Evolutionary conservation across 148 eudicot species (phyloP).

Genomic region (Pharnaceum exiguum): DNA sequence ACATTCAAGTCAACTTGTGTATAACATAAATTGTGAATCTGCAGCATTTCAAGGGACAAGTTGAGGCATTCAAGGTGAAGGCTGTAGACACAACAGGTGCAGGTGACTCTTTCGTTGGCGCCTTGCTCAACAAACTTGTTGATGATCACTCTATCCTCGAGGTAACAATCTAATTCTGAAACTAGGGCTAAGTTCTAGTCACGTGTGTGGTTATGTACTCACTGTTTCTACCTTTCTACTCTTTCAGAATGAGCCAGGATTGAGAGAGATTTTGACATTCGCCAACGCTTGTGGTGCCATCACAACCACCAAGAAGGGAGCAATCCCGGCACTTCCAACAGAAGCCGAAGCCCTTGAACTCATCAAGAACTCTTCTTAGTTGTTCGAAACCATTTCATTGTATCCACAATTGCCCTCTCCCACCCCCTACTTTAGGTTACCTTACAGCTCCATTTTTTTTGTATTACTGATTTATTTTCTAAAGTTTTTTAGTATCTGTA

Average conservation of each 20-base stretch:
- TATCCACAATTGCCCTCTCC: not conserved
- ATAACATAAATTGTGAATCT: conserved; percentile 8
- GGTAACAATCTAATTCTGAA: conserved; percentile 23
- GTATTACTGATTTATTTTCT: no score
- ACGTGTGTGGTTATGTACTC: not conserved
- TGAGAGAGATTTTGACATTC: conserved; percentile 50
- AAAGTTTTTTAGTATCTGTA: no score
- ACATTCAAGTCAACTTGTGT: no score
- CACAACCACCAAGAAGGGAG: conserved; percentile 74
- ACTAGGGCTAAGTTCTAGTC: not conserved
- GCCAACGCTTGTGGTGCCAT: conserved; percentile 81
- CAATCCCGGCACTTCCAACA: conserved; percentile 81
- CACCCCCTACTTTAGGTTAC: not conserved
- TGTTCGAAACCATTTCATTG: conserved; percentile 4
- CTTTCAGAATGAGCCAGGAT: conserved; percentile 46
- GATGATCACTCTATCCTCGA: conserved; percentile 53
- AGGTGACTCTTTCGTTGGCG: conserved; percentile 84
- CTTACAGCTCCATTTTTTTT: no score
- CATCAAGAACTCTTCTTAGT: conserved; percentile 17
- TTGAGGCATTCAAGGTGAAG: conserved; percentile 53
- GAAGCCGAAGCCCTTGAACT: conserved; percentile 35
- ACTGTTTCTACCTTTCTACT: not conserved
- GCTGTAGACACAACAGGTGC: conserved; percentile 89
- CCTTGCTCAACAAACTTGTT: conserved; percentile 63
- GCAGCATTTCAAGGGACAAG: conserved; percentile 62